Conservation (phyloP, 179 eudicot species). For the Dionaea muscipula region DNA sequence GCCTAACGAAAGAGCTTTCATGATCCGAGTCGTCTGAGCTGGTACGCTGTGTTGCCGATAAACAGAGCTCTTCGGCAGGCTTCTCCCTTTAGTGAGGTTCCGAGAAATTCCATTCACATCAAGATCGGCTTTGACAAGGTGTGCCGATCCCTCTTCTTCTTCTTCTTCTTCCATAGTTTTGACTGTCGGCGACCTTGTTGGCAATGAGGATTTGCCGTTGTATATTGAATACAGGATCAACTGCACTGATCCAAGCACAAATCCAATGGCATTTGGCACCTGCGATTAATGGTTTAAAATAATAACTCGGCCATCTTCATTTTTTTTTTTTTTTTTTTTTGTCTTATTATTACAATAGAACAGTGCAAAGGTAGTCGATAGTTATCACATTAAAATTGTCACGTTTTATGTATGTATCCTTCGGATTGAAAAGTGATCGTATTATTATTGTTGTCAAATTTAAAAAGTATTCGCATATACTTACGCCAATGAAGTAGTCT, state of each 20-base stretch:
- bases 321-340: too few species aligned
- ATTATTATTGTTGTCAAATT: too few species aligned
- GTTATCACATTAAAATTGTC: too few species aligned
- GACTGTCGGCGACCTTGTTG: neutral
- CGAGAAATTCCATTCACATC: neutral
- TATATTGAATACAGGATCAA: neutral
- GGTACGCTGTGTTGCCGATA: neutral
- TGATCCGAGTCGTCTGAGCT: too few species aligned
- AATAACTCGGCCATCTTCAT: too few species aligned
- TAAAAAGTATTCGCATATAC: constrained; percentile 3
- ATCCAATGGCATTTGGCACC: constrained; percentile 4
- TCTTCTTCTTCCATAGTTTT: neutral
- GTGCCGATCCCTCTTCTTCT: neutral
- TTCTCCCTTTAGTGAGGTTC: neutral
- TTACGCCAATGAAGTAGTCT: constrained; percentile 30
- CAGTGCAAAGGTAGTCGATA: too few species aligned
- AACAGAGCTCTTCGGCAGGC: neutral
- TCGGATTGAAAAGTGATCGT: too few species aligned
- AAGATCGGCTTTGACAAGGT: neutral
- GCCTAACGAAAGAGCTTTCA: neutral
- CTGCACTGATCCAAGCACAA: neutral
- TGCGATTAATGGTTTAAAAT: neutral
- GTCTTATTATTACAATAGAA: too few species aligned
- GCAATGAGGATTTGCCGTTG: neutral
- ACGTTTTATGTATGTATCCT: too few species aligned